Evolutionary conservation across 305 asterid genomes (phyloP).

Genomic region (Nicotiana rustica): DNA sequence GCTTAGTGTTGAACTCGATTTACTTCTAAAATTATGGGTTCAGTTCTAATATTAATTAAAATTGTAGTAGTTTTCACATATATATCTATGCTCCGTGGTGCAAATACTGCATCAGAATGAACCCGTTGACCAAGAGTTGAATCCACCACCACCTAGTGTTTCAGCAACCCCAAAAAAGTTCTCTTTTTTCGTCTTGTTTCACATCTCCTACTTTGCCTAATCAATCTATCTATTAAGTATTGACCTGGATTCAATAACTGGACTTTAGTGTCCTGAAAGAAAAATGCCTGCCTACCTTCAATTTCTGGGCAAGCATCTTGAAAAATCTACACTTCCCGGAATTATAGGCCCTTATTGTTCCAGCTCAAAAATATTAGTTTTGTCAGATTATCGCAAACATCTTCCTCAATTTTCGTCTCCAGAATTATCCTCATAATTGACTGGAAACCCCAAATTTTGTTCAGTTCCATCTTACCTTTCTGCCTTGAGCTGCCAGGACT

Average conservation of each 20-base stretch:
- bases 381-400: background rate
- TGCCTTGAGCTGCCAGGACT: background rate
- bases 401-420: background rate
- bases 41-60: background rate
- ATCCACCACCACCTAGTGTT: background rate
- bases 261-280: background rate
- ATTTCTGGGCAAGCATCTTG: background rate
- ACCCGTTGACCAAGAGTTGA: background rate
- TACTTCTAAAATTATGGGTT: background rate
- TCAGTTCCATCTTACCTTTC: background rate
- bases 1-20: no score
- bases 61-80: background rate
- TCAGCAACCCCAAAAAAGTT: background rate
- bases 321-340: background rate
- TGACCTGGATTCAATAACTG: background rate
- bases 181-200: background rate
- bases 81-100: background rate
- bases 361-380: background rate
- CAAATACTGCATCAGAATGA: background rate
- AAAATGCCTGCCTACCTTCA: background rate
- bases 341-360: background rate
- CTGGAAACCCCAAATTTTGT: background rate
- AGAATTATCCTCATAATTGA: slow-evolving; percentile 8
- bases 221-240: background rate
- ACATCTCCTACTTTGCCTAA: background rate